Evolutionary conservation across 2,329 filamentous ascomycete species (phyloP).

Genomic region (Xylariaceae sp.): DNA sequence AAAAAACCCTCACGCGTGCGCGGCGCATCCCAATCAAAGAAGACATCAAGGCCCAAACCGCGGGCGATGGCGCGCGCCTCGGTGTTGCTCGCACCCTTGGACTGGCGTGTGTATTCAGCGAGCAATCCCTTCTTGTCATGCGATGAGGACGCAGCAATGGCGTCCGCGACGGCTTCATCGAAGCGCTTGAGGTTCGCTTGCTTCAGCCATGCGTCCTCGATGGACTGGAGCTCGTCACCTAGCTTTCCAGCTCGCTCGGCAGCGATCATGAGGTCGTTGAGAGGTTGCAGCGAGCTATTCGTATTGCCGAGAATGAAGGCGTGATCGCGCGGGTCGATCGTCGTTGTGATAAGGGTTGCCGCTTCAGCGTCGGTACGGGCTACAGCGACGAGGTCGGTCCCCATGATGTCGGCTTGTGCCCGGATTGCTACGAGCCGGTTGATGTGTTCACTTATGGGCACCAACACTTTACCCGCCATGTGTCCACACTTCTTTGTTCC

Average conservation of each 20-base stretch:
- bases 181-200: slow-evolving; percentile 83
- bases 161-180: slow-evolving; percentile 80
- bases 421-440: slow-evolving; percentile 95
- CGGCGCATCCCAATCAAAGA: slow-evolving; percentile 94
- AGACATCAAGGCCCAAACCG: slow-evolving; percentile 71
- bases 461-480: slow-evolving; percentile 97
- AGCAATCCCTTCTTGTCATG: slow-evolving; percentile 67
- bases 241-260: slow-evolving; percentile 79
- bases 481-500: slow-evolving; percentile 99
- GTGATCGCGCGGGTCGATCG: slow-evolving; percentile 94
- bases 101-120: slow-evolving; percentile 60
- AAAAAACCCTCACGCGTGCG: slow-evolving; percentile 94
- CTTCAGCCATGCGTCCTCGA: slow-evolving; percentile 83
- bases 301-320: slow-evolving; percentile 87
- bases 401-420: slow-evolving; percentile 98
- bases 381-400: slow-evolving; percentile 81
- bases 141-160: slow-evolving; percentile 63
- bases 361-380: slow-evolving; percentile 97
- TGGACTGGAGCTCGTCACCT: slow-evolving; percentile 77
- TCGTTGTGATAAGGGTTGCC: slow-evolving; percentile 92
- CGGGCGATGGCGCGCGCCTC: slow-evolving; percentile 80
- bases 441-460: slow-evolving; percentile 96
- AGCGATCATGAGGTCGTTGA: slow-evolving; percentile 85
- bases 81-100: slow-evolving; percentile 78
- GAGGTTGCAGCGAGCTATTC: slow-evolving; percentile 76